Evolutionary conservation across 352 stramenopile species (phyloP).

Genomic region (Globisporangium okanoganense): DNA sequence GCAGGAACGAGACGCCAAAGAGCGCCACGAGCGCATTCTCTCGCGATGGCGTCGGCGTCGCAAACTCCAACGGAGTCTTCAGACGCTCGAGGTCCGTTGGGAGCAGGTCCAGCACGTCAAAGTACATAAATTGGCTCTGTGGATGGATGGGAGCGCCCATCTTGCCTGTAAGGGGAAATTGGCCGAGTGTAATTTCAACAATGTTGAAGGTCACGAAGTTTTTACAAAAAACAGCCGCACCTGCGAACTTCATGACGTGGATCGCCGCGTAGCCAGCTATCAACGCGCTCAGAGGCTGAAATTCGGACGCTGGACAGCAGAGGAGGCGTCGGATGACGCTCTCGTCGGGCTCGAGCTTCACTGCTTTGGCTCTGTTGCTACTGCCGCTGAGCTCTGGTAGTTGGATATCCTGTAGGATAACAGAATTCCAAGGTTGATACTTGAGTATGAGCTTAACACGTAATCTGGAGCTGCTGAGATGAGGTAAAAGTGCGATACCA

Average conservation of each 20-base stretch:
- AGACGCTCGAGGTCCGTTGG: background rate
- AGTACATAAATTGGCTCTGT: slow-evolving; percentile 30
- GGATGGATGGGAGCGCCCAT: slow-evolving; percentile 18
- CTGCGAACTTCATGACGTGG: slow-evolving; percentile 28
- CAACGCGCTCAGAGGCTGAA: slow-evolving; percentile 30
- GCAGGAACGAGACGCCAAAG: slow-evolving; percentile 10
- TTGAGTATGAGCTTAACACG: background rate
- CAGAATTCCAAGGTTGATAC: background rate
- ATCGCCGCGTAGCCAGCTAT: slow-evolving; percentile 27
- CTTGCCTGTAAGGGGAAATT: slow-evolving; percentile 15
- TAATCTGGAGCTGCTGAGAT: background rate
- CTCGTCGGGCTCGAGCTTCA: slow-evolving; percentile 10
- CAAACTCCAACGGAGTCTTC: background rate
- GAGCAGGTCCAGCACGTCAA: slow-evolving; percentile 22
- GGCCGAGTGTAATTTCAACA: background rate
- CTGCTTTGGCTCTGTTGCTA: background rate
- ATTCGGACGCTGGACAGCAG: slow-evolving; percentile 26
- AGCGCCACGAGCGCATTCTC: slow-evolving; percentile 9
- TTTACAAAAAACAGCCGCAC: slow-evolving; percentile 11
- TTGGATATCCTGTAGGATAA: slow-evolving; percentile 2
- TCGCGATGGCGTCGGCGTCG: slow-evolving; percentile 3
- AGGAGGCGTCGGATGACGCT: slow-evolving; percentile 16
- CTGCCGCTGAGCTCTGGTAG: background rate
- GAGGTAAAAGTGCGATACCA: slow-evolving; percentile 5
- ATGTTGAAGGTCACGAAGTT: background rate